Percentiles rank a stretch among this genome's conserved stretches.
Conservation (phyloP, 176 grass and related monocot species). For the Elymus sibiricus region DNA sequence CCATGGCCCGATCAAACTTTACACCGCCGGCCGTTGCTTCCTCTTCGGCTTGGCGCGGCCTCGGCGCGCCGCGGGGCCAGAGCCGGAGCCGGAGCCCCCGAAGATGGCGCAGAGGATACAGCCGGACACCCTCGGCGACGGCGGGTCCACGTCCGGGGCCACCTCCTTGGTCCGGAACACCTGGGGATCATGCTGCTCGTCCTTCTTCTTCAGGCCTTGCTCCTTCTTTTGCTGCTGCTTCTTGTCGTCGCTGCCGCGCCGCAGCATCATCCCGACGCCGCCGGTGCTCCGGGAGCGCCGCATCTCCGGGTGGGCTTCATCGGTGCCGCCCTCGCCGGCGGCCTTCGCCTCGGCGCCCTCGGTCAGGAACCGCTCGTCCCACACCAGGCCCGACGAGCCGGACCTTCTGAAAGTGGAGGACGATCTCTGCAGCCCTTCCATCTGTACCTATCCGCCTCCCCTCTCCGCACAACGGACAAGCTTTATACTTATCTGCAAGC, state of each 20-base stretch:
- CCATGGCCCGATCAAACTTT: conserved; percentile 10
- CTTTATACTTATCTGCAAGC: conserved; percentile 21
- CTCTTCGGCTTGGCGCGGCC: conserved; percentile 37
- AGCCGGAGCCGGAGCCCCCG: conserved; percentile 18
- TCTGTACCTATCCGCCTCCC: conserved; percentile 24
- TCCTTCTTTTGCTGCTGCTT: conserved; percentile 15
- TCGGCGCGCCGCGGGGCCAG: neutral
- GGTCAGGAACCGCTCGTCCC: conserved; percentile 71
- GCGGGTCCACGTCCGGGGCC: conserved; percentile 61
- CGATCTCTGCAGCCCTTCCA: conserved; percentile 87
- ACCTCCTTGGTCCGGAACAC: conserved; percentile 60
- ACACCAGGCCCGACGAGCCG: conserved; percentile 77
- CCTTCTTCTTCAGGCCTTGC: conserved; percentile 32
- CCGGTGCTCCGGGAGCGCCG: conserved; percentile 66
- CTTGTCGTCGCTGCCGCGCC: neutral
- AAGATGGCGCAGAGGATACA: conserved; percentile 77
- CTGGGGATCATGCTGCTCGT: conserved; percentile 27
- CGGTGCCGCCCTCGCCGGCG: neutral
- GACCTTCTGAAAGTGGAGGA: conserved; percentile 82
- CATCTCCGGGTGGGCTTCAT: conserved; percentile 46
- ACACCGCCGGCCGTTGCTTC: conserved; percentile 24
- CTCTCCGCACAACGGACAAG: neutral
- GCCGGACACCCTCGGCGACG: conserved; percentile 70
- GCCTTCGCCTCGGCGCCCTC: conserved; percentile 27
- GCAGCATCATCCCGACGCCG: conserved; percentile 46